These are phyloP conservation scores for Choricystis sp. DNA, from an alignment of 139 green algal genomes.

Conservation along the genomic window DNA sequence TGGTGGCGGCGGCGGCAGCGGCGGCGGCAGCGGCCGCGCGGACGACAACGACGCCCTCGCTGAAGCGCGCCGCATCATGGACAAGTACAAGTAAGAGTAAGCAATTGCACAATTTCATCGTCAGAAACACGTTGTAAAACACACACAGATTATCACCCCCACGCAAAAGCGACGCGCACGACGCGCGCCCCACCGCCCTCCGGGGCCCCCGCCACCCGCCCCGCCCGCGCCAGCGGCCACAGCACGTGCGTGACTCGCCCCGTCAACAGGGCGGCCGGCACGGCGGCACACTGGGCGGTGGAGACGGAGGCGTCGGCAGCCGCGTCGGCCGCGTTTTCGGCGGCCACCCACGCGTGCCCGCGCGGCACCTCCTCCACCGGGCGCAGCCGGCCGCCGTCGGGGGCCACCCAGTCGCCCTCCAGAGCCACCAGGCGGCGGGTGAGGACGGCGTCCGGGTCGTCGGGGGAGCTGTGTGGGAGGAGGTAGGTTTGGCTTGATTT, in stretches of 20 bases:
- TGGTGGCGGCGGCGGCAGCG: too few relatives aligned
- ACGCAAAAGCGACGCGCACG: neutral
- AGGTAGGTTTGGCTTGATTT: neutral
- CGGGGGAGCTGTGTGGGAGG: neutral
- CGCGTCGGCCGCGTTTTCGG: neutral
- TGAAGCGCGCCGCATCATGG: neutral
- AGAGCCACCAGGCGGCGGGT: neutral
- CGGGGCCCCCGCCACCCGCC: neutral
- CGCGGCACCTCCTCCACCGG: neutral
- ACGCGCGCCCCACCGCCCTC: too few relatives aligned
- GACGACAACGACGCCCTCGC: neutral
- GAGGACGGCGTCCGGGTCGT: neutral
- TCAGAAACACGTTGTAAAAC: too few relatives aligned
- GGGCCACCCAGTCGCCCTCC: neutral
- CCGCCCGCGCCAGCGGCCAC: neutral
- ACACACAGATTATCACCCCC: neutral
- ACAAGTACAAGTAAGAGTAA: neutral
- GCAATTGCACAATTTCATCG: too few relatives aligned
- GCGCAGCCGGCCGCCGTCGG: neutral
- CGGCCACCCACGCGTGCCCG: neutral
- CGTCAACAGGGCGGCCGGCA: neutral
- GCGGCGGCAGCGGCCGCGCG: neutral
- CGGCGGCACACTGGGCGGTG: neutral
- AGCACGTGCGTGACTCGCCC: neutral
- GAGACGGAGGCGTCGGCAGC: neutral